Base-by-base conservation (phyloP, 768 basidiomycete species). In the Panaeolus cyanescens region DNA sequence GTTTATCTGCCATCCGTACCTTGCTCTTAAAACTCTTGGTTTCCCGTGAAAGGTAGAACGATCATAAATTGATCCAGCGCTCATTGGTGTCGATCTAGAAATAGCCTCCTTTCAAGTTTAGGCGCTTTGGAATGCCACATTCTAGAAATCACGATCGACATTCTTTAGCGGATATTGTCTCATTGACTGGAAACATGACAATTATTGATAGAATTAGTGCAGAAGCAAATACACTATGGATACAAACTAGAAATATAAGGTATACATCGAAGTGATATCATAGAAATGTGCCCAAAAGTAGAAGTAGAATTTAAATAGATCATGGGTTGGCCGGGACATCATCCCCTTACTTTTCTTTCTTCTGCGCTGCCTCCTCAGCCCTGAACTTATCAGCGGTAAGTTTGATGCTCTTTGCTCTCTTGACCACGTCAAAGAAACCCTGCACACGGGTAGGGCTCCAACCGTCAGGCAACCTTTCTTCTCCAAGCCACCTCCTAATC, bases 401-500 rank as follows among this genome's bases (percentile, higher is more conserved):
- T 13, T 65, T 63, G 40, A 82, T 79, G 0, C 62, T 53, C 34
- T 70, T 72, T 7, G 76, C 60, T 5, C 75, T 67, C 40, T 70
- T 74, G 4, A 78, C 62, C 3, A 79, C 77, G 45, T 78, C 74
- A 19, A 71, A 36, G 34, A 81, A 64, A 1, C 75, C 74, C 42
- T 80, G 74, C 0, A 64, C 65, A 54, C 74, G 78, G 12, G 72
- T 72, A 19, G 80, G 75, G 50, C 63, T 74, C 80, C 81, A 83
- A 0, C 72, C 75, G 0, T 77, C 72, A 4, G 87, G 86, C 12
- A 89, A 63, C 6, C 82, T 75, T 65, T 86, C 86, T 32, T 83
- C 63, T 9, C 70, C 65, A 28, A 87, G 75, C 86, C 86, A 89
- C 4, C 70, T 67, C 17, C 76, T 70, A 25, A 87, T 66, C 71